Conservation (phyloP, 2,329 filamentous ascomycete species). For the Botryotinia narcissicola region DNA sequence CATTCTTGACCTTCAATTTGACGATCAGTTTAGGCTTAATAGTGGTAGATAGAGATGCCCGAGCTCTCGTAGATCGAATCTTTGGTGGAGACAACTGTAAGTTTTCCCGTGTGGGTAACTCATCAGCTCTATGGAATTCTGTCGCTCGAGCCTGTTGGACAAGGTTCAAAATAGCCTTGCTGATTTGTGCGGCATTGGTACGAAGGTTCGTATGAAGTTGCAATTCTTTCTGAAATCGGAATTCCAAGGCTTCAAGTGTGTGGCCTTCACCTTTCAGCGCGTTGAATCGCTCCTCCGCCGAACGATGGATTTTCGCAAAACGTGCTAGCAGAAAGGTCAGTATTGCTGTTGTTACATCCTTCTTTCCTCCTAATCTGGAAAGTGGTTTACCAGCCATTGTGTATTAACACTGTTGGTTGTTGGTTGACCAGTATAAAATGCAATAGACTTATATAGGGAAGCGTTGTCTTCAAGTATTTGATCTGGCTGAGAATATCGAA, state of each 20-base stretch:
- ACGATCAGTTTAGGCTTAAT: neutral
- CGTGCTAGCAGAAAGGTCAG: neutral
- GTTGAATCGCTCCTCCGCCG: neutral
- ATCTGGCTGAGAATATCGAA: neutral
- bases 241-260: neutral
- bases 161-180: neutral
- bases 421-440: neutral
- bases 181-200: neutral
- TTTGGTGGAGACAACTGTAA: neutral
- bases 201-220: neutral
- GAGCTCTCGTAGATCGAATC: neutral
- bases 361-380: neutral
- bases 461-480: too few relatives aligned
- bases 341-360: neutral
- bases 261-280: neutral
- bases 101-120: neutral
- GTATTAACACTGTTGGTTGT: neutral
- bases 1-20: neutral
- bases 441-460: neutral
- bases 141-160: neutral
- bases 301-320: neutral
- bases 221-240: neutral
- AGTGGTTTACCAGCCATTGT: conserved; percentile 1
- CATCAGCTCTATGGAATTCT: neutral
- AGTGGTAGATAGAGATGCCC: neutral